Conservation (phyloP, 169 alveolate species). For the Babesia ovata region DNA sequence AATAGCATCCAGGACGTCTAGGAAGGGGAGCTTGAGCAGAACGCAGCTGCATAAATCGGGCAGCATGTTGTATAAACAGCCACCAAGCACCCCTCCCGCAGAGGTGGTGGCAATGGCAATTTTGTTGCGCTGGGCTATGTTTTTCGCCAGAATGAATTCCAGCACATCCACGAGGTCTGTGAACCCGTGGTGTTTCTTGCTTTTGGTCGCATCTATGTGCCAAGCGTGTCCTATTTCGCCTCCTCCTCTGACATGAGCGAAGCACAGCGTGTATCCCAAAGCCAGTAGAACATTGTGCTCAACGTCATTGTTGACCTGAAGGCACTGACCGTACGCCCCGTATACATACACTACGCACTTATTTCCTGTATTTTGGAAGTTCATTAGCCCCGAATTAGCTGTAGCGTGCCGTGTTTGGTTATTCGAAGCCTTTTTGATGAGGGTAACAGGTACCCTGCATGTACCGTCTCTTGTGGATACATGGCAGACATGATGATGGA, state of each 20-base stretch:
- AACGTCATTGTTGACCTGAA: slow-evolving; percentile 36
- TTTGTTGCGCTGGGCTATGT: slow-evolving; percentile 37
- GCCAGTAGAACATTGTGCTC: slow-evolving; percentile 50
- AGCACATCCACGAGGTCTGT: slow-evolving; percentile 57
- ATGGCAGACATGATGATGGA: neutral
- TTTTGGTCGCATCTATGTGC: slow-evolving; percentile 33
- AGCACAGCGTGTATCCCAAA: slow-evolving; percentile 66
- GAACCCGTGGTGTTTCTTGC: slow-evolving; percentile 31
- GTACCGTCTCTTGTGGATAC: neutral
- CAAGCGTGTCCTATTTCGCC: slow-evolving; percentile 62
- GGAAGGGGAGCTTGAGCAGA: slow-evolving; percentile 65
- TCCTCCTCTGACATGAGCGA: slow-evolving; percentile 72
- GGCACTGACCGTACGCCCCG: slow-evolving; percentile 62
- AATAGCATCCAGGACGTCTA: slow-evolving; percentile 61
- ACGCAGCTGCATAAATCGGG: slow-evolving; percentile 61
- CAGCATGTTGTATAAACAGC: slow-evolving; percentile 59
- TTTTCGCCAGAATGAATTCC: slow-evolving; percentile 47
- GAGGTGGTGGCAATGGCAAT: slow-evolving; percentile 42
- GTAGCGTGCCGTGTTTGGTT: neutral
- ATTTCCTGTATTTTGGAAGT: neutral
- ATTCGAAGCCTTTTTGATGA: neutral
- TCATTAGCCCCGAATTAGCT: neutral
- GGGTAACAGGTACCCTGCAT: slow-evolving; percentile 13
- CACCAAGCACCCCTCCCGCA: slow-evolving; percentile 62
- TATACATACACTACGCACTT: slow-evolving; percentile 59